These are phyloP conservation scores for Sequoiadendron giganteum DNA, from an alignment of 75 land plant genomes.

Conservation along the genomic window DNA sequence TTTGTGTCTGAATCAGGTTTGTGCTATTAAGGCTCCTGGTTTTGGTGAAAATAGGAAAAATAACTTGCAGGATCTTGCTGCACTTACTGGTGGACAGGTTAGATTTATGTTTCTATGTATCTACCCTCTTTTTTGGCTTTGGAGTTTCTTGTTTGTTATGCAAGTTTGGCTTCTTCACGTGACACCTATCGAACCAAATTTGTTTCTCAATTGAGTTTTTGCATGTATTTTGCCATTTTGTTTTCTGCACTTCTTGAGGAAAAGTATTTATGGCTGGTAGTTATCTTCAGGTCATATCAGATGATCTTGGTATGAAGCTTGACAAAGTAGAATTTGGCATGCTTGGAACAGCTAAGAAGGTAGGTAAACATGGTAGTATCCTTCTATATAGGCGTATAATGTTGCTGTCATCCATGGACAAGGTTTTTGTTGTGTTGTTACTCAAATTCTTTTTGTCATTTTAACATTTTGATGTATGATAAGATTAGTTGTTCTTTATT, in stretches of 20 bases:
- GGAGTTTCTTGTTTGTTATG: background rate
- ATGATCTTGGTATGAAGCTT: slow-evolving; percentile 80
- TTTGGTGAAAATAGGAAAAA: slow-evolving; percentile 91
- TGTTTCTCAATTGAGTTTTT: background rate
- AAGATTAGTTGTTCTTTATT: background rate
- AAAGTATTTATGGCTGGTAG: background rate
- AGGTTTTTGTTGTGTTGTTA: background rate
- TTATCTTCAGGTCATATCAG: slow-evolving; percentile 64
- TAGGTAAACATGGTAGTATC: slow-evolving; percentile 6
- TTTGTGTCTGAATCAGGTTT: slow-evolving; percentile 44
- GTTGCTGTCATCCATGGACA: background rate
- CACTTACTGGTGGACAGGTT: slow-evolving; percentile 85
- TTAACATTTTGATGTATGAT: background rate
- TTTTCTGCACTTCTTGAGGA: background rate
- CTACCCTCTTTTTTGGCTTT: background rate
- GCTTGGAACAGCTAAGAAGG: slow-evolving; percentile 90
- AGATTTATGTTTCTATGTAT: background rate
- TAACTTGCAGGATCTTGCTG: slow-evolving; percentile 82
- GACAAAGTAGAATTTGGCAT: slow-evolving; percentile 66
- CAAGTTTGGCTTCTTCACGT: background rate
- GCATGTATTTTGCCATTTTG: background rate
- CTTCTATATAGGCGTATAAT: background rate
- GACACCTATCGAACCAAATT: background rate
- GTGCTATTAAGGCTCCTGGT: slow-evolving; percentile 94
- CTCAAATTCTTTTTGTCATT: background rate